These are phyloP conservation scores for Crithidia sp. DNA, from an alignment of 208 protist species.

Conservation along the genomic window DNA sequence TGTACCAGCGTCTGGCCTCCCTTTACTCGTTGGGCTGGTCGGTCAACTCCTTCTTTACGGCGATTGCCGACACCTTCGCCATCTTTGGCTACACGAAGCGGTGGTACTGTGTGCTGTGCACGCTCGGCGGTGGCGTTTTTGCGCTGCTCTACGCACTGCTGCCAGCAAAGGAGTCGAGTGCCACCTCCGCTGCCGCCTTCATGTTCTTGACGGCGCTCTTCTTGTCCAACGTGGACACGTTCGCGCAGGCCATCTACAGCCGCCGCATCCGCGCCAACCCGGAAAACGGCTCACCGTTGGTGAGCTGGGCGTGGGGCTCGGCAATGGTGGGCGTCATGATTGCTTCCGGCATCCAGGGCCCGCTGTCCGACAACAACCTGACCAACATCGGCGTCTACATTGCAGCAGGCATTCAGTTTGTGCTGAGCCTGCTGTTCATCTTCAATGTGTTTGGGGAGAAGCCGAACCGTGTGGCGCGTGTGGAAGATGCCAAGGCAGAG, in stretches of 20 bases:
- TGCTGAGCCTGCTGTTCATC: conserved; percentile 46
- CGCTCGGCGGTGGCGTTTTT: conserved; percentile 34
- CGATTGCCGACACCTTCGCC: conserved; percentile 51
- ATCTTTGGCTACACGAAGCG: conserved; percentile 81
- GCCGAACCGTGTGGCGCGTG: conserved; percentile 46
- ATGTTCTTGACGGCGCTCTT: conserved; percentile 56
- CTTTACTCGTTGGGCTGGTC: conserved; percentile 49
- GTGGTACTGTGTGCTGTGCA: conserved; percentile 65
- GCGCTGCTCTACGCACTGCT: conserved; percentile 49
- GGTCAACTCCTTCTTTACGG: conserved; percentile 49
- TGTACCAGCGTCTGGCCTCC: conserved; percentile 46
- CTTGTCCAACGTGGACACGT: conserved; percentile 70
- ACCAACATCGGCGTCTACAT: conserved; percentile 50
- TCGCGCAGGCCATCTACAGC: conserved; percentile 74
- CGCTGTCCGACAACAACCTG: conserved; percentile 53
- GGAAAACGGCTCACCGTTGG: conserved; percentile 39
- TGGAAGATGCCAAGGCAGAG: conserved; percentile 39
- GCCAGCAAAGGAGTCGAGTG: conserved; percentile 40
- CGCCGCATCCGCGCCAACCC: conserved; percentile 55
- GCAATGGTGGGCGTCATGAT: conserved; percentile 51
- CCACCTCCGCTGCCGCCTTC: conserved; percentile 41
- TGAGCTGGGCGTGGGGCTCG: conserved; percentile 68
- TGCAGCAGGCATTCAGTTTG: conserved; percentile 47
- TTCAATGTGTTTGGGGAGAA: conserved; percentile 73
- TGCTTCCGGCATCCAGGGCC: conserved; percentile 47